Conservation (phyloP, 768 basidiomycete genomes). For the Epithele typhae region DNA sequence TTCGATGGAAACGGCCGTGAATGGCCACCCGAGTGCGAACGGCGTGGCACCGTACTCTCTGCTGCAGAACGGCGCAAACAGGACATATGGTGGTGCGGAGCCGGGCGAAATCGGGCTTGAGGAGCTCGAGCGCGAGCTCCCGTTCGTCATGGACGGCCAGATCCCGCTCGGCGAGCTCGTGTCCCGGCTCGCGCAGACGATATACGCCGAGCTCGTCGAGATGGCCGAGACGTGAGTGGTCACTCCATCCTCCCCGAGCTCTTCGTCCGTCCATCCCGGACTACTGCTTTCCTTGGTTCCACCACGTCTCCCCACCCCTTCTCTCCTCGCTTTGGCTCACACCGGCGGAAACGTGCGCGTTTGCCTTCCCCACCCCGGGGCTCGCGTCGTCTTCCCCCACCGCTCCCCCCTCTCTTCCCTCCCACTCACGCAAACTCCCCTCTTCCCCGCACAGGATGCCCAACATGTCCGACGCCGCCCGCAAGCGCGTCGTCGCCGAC, state of each 20-base stretch:
- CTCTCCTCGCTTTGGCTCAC: no score
- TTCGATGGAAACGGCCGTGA: constrained; percentile 14
- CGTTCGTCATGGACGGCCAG: constrained; percentile 68
- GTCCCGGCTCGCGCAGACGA: constrained; percentile 70
- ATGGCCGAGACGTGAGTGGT: constrained; percentile 76
- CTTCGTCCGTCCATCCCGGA: no score
- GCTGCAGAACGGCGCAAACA: constrained; percentile 10
- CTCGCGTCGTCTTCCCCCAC: no score
- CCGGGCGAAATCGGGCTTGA: constrained; percentile 39
- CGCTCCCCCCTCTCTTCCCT: no score
- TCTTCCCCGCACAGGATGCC: constrained; percentile 41
- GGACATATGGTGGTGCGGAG: not conserved
- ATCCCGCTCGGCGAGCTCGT: constrained; percentile 69
- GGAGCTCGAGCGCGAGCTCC: constrained; percentile 70
- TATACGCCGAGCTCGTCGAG: constrained; percentile 80
- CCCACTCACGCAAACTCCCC: no score
- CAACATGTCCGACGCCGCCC: constrained; percentile 74
- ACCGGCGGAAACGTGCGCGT: no score
- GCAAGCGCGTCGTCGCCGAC: constrained; percentile 79
- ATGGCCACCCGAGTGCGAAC: constrained; percentile 11
- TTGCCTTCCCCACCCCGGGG: no score
- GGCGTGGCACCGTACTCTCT: constrained; percentile 3
- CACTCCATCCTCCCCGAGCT: not conserved
- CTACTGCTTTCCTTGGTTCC: no score
- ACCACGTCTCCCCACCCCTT: no score